phyloP scores from a whole-genome alignment of 495 filamentous ascomycete species.

The Delitschia confertaspora region DNA sequence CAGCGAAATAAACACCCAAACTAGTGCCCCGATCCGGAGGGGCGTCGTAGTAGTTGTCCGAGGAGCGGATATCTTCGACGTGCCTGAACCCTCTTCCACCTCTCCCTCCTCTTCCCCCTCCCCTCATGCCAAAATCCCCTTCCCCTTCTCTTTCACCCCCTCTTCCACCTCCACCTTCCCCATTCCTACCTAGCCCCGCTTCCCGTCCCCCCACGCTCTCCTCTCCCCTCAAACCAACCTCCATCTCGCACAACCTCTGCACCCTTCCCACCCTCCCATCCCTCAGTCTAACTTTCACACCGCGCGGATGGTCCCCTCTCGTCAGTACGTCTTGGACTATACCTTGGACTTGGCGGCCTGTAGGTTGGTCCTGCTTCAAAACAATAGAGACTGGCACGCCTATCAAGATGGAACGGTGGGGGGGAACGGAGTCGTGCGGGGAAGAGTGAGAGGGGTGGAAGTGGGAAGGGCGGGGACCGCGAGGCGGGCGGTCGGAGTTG shows the following conservation, averaged over 20 bases:
- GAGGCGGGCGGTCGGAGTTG: neutral
- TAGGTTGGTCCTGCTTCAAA: slow-evolving; percentile 61
- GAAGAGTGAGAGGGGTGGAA: neutral
- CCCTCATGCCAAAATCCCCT: neutral
- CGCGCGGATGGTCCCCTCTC: slow-evolving; percentile 60
- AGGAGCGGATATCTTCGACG: slow-evolving; percentile 15
- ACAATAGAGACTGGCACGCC: slow-evolving; percentile 59
- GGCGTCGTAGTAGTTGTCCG: no score
- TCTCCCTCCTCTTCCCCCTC: neutral
- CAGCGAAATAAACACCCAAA: slow-evolving; percentile 24
- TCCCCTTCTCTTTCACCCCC: neutral
- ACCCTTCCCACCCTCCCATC: slow-evolving; percentile 63
- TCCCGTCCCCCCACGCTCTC: slow-evolving; percentile 17
- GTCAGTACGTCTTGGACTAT: slow-evolving; percentile 54
- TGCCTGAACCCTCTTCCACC: slow-evolving; percentile 9
- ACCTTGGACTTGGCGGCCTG: slow-evolving; percentile 57
- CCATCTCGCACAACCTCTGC: slow-evolving; percentile 41
- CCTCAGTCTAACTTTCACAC: slow-evolving; percentile 62
- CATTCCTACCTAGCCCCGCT: slow-evolving; percentile 25
- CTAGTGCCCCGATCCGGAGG: slow-evolving; percentile 2
- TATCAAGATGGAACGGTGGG: slow-evolving; percentile 31
- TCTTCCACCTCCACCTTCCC: slow-evolving; percentile 1
- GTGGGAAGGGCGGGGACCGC: neutral
- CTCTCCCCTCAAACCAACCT: slow-evolving; percentile 19
- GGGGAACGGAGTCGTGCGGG: slow-evolving; percentile 2